phyloP scores from a whole-genome alignment of 495 filamentous ascomycete species.

The Penicillium subrubescens region DNA sequence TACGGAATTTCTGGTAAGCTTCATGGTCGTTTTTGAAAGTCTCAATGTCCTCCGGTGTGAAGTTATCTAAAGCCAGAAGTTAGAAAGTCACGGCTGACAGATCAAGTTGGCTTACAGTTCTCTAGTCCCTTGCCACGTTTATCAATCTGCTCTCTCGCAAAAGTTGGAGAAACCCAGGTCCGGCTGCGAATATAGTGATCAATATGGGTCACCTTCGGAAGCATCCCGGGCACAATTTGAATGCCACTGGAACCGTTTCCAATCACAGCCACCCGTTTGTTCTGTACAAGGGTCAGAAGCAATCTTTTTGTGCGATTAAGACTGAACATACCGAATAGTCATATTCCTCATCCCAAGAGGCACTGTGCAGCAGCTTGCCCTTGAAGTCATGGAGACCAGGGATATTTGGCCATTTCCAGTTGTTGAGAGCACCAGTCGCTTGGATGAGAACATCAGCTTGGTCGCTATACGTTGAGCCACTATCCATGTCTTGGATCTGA shows the following conservation, averaged over 20 bases:
- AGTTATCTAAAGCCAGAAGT: constrained; percentile 27
- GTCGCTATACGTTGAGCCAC: constrained; percentile 41
- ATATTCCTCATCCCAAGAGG: constrained; percentile 49
- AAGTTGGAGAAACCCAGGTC: constrained; percentile 49
- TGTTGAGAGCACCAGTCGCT: constrained; percentile 58
- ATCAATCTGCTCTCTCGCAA: constrained; percentile 37
- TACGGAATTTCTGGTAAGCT: constrained; percentile 44
- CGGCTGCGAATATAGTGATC: constrained; percentile 45
- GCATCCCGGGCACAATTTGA: constrained; percentile 64
- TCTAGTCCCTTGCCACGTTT: constrained; percentile 30
- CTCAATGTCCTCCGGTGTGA: constrained; percentile 48
- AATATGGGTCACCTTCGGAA: constrained; percentile 52
- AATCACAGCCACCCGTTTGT: constrained; percentile 55
- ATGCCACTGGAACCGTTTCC: constrained; percentile 54
- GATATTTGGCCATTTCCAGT: constrained; percentile 58
- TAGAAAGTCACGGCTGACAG: background rate
- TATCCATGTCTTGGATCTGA: constrained; percentile 44
- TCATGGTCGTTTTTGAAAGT: constrained; percentile 46
- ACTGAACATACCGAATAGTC: constrained; percentile 30
- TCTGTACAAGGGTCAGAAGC: constrained; percentile 30
- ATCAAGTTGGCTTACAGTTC: constrained; percentile 33
- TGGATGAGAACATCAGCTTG: constrained; percentile 59
- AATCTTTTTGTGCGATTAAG: background rate
- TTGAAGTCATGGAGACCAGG: constrained; percentile 54
- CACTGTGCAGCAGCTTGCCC: constrained; percentile 58